A percentile compares a stretch with the other conserved stretches of the same genome.
These are phyloP conservation scores for Chalciporus piperatus DNA, from an alignment of 768 basidiomycete genomes.

Conservation along the genomic window DNA sequence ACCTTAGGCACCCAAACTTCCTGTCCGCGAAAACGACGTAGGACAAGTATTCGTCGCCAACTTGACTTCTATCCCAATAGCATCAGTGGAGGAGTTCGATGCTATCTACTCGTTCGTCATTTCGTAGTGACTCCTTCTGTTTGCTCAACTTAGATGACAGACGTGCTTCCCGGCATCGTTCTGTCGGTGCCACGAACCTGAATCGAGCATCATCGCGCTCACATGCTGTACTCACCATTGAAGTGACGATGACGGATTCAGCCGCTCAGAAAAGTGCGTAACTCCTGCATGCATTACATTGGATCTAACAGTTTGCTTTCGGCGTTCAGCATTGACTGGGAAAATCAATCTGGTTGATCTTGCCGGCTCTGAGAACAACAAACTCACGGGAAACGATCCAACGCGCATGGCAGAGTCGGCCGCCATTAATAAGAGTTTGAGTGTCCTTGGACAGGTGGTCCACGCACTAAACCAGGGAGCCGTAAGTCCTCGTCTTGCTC, in stretches of 20 bases:
- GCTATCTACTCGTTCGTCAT: conserved; percentile 43
- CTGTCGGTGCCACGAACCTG: conserved; percentile 81
- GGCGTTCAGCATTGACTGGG: conserved; percentile 54
- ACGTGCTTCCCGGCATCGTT: conserved; percentile 71
- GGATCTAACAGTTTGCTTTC: not conserved
- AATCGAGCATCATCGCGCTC: conserved; percentile 86
- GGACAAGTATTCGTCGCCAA: conserved; percentile 58
- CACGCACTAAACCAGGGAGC: conserved; percentile 77
- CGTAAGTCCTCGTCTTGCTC: conserved; percentile 32
- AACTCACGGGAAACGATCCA: conserved; percentile 83
- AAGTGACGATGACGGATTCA: conserved; percentile 58
- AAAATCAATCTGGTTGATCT: conserved; percentile 87
- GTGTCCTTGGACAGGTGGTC: conserved; percentile 85
- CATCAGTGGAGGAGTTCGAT: conserved; percentile 47
- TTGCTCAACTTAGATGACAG: conserved; percentile 32
- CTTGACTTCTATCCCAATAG: conserved; percentile 38
- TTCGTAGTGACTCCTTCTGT: not conserved
- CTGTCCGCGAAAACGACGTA: conserved; percentile 49
- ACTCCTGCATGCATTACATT: not conserved
- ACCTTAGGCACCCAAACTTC: conserved; percentile 48
- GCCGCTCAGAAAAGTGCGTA: conserved; percentile 51
- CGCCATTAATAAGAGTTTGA: conserved; percentile 88
- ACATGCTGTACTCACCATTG: conserved; percentile 81
- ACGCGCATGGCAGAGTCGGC: conserved; percentile 86
- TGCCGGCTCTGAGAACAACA: conserved; percentile 91